These are phyloP conservation scores for Sporothrix euskadiensis DNA, from an alignment of 2,329 filamentous ascomycete genomes.

Conservation along the genomic window DNA sequence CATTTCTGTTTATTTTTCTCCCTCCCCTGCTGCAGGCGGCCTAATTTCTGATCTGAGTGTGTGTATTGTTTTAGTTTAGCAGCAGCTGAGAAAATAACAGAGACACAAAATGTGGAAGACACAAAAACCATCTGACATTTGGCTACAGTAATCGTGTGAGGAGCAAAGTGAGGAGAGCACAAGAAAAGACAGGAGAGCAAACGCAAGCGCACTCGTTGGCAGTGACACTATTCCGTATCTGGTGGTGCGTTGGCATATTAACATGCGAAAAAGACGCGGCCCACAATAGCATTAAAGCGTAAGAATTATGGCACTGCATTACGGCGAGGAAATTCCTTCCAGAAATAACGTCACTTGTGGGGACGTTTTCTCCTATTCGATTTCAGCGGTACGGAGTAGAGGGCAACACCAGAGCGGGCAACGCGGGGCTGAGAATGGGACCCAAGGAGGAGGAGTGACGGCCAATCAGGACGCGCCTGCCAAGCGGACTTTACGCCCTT, in stretches of 20 bases:
- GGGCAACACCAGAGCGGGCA: neutral
- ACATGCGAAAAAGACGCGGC: neutral
- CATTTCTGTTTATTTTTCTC: constrained; percentile 24
- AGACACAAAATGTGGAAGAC: constrained; percentile 16
- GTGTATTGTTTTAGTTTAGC: constrained; percentile 27
- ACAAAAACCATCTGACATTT: neutral
- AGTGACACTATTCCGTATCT: neutral
- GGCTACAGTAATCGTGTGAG: neutral
- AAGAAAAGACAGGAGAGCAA: neutral
- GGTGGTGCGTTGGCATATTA: constrained; percentile 11
- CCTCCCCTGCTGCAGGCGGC: constrained; percentile 32
- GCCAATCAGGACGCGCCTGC: constrained; percentile 17
- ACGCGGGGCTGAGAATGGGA: constrained; percentile 23
- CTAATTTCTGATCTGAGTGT: constrained; percentile 30
- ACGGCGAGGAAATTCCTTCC: neutral
- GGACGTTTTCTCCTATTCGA: neutral
- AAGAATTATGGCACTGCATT: neutral
- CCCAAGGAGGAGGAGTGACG: neutral
- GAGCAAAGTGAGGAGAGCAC: neutral
- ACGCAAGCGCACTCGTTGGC: neutral
- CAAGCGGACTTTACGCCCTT: neutral
- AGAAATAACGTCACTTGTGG: constrained; percentile 25
- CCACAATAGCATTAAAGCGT: neutral
- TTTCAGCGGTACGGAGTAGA: neutral
- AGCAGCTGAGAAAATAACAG: constrained; percentile 29